These are phyloP conservation scores for Gloeostereum incarnatum DNA, from an alignment of 768 basidiomycete species.

Conservation along the genomic window DNA sequence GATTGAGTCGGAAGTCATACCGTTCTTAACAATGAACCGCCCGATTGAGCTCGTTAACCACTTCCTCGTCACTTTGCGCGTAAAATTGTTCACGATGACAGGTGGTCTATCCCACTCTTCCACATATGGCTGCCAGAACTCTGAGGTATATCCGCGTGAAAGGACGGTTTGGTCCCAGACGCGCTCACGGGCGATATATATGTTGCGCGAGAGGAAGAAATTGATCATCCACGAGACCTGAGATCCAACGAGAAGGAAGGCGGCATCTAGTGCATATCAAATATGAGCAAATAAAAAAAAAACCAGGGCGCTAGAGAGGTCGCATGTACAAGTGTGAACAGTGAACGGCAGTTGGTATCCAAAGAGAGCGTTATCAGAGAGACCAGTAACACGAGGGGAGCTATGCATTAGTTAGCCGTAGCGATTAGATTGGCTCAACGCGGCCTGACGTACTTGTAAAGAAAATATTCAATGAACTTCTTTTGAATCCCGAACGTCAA, in stretches of 20 bases:
- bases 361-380: conserved; percentile 53
- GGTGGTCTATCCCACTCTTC: conserved; percentile 74
- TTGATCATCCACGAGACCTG: conserved; percentile 69
- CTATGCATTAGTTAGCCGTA: conserved; percentile 18
- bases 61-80: conserved; percentile 25
- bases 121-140: conserved; percentile 80
- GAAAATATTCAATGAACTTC: conserved; percentile 54
- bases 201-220: conserved; percentile 80
- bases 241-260: conserved; percentile 60
- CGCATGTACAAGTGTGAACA: conserved; percentile 54
- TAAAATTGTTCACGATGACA: conserved; percentile 15
- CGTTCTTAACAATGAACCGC: conserved; percentile 34
- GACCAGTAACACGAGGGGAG: conserved; percentile 54
- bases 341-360: conserved; percentile 60
- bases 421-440: not conserved
- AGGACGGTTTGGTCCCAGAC: conserved; percentile 78
- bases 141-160: conserved; percentile 72
- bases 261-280: conserved; percentile 74
- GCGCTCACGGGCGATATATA: conserved; percentile 67
- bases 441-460: conserved; percentile 52
- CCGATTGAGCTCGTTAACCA: too few species aligned
- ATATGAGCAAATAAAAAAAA: too few species aligned
- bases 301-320: not conserved
- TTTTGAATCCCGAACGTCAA: conserved; percentile 67
- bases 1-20: conserved; percentile 18